These are phyloP conservation scores for Furcasterigmium furcatum DNA, from an alignment of 2,329 filamentous ascomycete species.

Conservation along the genomic window DNA sequence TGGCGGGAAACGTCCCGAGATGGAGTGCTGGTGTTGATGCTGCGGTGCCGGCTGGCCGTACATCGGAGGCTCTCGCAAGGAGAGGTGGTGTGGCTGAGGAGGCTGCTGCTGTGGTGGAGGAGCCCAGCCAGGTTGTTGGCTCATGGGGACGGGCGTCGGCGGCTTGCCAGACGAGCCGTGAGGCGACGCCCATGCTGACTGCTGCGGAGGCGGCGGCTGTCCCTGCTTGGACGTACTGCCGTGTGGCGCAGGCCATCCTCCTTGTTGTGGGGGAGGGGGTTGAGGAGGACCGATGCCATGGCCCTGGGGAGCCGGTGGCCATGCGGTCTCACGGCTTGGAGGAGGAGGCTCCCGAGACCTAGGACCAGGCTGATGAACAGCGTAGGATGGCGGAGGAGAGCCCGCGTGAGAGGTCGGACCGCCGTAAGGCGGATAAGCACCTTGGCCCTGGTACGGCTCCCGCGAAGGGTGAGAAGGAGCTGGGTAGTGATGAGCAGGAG, in stretches of 20 bases:
- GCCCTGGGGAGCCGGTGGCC: conserved; percentile 21
- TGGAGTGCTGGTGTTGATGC: conserved; percentile 26
- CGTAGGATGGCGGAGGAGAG: conserved; percentile 56
- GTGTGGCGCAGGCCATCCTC: conserved; percentile 32
- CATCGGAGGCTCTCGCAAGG: conserved; percentile 29
- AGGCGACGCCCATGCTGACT: conserved; percentile 31
- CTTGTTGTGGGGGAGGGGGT: conserved; percentile 22
- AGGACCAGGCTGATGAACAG: conserved; percentile 39
- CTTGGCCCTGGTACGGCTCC: conserved; percentile 39
- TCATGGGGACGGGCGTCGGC: conserved; percentile 8
- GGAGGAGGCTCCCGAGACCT: conserved; percentile 39
- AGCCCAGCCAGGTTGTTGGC: conserved; percentile 2
- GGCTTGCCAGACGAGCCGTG: conserved; percentile 31
- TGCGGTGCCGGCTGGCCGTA: conserved; percentile 22
- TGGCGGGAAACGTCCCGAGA: conserved; percentile 33
- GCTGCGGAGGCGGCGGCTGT: neutral
- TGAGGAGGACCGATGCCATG: conserved; percentile 18
- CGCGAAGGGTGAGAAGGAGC: conserved; percentile 32
- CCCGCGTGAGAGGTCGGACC: conserved; percentile 33
- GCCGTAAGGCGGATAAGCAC: conserved; percentile 38
- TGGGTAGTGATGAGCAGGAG: conserved; percentile 41
- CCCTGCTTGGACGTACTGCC: neutral
- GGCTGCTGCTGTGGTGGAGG: conserved; percentile 8
- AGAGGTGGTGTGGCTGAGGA: conserved; percentile 12
- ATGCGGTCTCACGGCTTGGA: conserved; percentile 30